phyloP scores from a whole-genome alignment of 2,329 filamentous ascomycete genomes.

The Aureobasidium melanogenum region DNA sequence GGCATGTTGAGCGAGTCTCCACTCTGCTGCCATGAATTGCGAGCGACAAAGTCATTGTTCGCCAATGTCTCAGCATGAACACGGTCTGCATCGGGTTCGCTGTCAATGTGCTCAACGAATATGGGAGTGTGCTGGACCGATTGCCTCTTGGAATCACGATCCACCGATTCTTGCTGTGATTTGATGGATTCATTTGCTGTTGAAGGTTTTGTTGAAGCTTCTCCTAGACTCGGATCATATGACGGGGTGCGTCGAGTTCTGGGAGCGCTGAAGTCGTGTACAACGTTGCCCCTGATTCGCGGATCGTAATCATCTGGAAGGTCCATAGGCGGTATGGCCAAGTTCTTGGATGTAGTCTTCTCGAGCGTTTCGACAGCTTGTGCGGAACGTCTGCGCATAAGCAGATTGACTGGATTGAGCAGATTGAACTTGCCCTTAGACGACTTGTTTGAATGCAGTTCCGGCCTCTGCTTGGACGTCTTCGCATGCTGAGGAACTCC shows the following conservation, averaged over 20 bases:
- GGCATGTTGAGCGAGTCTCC: constrained; percentile 25
- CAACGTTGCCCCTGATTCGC: constrained; percentile 52
- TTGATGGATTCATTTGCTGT: constrained; percentile 2
- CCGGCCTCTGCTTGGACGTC: constrained; percentile 9
- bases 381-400: constrained; percentile 48
- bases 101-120: constrained; percentile 54
- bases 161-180: neutral
- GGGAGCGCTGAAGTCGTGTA: constrained; percentile 58
- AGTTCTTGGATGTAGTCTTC: constrained; percentile 42
- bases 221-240: constrained; percentile 13
- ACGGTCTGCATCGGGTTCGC: constrained; percentile 35
- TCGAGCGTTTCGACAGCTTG: constrained; percentile 37
- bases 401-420: constrained; percentile 52
- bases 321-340: constrained; percentile 36
- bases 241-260: constrained; percentile 35
- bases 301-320: constrained; percentile 53
- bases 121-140: constrained; percentile 44
- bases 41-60: constrained; percentile 39
- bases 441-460: constrained; percentile 12
- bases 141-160: neutral
- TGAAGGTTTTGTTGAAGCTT: neutral
- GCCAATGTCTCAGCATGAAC: constrained; percentile 39
- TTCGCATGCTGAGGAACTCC: constrained; percentile 14
- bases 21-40: constrained; percentile 30
- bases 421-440: constrained; percentile 24